A percentile compares a stretch with the other conserved stretches of the same genome.
Conservation (phyloP, 352 stramenopile genomes). For the Phytopythium montanum region DNA sequence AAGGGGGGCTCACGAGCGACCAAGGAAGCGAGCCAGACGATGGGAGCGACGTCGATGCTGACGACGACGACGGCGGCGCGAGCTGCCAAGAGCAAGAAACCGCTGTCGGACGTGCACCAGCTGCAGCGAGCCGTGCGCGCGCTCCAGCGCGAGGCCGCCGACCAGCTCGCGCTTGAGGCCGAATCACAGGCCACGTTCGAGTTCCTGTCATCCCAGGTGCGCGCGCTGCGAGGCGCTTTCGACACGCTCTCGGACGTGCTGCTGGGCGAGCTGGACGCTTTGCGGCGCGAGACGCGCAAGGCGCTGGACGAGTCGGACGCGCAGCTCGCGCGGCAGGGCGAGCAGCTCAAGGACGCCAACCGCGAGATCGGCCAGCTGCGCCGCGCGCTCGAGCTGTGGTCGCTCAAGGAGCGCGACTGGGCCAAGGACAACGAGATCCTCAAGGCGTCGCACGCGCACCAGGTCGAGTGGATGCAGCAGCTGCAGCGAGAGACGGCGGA, state of each 20-base stretch:
- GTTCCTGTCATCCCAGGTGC: conserved; percentile 77
- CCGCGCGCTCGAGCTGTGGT: conserved; percentile 76
- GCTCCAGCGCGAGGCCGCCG: conserved; percentile 65
- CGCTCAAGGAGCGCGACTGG: conserved; percentile 79
- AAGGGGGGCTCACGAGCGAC: not conserved
- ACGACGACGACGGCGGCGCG: conserved; percentile 54
- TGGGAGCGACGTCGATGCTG: conserved; percentile 14
- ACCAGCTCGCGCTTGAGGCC: conserved; percentile 72
- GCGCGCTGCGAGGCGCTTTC: conserved; percentile 67
- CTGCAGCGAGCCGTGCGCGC: conserved; percentile 73
- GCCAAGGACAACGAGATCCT: conserved; percentile 85
- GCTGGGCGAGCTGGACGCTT: conserved; percentile 62
- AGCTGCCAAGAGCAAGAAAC: conserved; percentile 78
- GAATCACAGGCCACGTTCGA: conserved; percentile 83
- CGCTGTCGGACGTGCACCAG: conserved; percentile 78
- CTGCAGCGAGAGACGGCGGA: conserved; percentile 80
- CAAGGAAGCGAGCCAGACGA: not conserved
- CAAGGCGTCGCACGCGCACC: conserved; percentile 77
- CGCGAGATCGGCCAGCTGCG: conserved; percentile 71
- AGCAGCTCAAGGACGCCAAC: conserved; percentile 60
- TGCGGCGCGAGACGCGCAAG: conserved; percentile 65
- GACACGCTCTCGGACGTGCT: conserved; percentile 80
- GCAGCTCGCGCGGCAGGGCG: conserved; percentile 45
- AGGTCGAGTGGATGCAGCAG: conserved; percentile 86
- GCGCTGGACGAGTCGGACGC: conserved; percentile 59